Base-by-base conservation (phyloP, 164 flowering plant species). In the Euptelea pleiosperma region DNA sequence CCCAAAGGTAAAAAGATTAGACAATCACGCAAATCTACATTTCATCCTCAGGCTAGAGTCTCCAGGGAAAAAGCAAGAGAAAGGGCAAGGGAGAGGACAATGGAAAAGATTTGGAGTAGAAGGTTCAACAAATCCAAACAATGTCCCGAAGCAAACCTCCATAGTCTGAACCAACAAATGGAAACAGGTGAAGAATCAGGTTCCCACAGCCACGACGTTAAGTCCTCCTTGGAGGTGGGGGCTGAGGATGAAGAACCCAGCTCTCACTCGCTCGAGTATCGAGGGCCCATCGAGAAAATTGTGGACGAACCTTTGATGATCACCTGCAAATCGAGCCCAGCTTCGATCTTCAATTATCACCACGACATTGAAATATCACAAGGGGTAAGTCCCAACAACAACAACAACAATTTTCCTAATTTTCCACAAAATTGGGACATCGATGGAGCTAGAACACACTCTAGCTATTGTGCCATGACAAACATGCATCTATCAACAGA, bases 51-150 rank as follows among this genome's bases (percentile, higher is more conserved):
- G 19, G 66, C 80, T 2, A 76, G 48, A 50, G 80, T 73, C 48
- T 62, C 68, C 3, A 72, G 89, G 64, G 76, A 46, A 21, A 73
- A 71, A 49, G 89, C 89, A 41, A 75, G 89, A 59, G 84, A 62
- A 19, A 74, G 79, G 56, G 89, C 89, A 8, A 81, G 79, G 56
- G 79, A 70, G 37, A 79, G 85, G 58, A 71, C 83, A 18, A 62
- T 33, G 39, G 80, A 70, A 41, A 83, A 73, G 73, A 26, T 61
- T 44, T 29, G 53, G 60, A 31, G 26, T 43, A 59, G 49, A 26
- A 53, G 36, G 19, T 28, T 44, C 18, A 50, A 62, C 22, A 30
- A 49, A 45, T 29, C 58, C 12, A 61, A 47, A 28, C 35, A n/a
- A 8, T 30, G 36, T 51, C 37, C 29, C 0, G 36, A 57, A 19